phyloP scores from a whole-genome alignment of 495 filamentous ascomycete species.

The Penicillium tannophilum region DNA sequence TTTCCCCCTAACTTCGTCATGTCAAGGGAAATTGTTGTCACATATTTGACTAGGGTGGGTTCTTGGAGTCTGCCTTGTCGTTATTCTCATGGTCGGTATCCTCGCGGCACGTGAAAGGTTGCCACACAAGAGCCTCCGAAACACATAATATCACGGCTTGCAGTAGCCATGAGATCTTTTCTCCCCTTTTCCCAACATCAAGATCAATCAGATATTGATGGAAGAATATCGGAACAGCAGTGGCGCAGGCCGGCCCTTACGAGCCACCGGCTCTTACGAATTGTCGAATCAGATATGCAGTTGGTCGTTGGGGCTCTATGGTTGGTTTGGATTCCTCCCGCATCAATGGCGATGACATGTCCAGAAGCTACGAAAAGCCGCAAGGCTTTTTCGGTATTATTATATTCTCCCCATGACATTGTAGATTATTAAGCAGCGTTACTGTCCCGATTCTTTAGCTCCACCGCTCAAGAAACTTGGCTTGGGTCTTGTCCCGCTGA shows the following conservation, averaged over 20 bases:
- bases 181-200: neutral
- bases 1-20: neutral
- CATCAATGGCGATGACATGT: conserved; percentile 8
- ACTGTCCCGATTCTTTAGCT: conserved; percentile 2
- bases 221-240: neutral
- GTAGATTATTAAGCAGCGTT: conserved; percentile 1
- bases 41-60: neutral
- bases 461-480: conserved; percentile 40
- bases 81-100: neutral
- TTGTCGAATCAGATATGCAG: conserved; percentile 15
- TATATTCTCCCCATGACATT: too few relatives aligned
- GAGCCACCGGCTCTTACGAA: neutral
- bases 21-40: neutral
- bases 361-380: conserved; percentile 12
- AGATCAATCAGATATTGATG: too few relatives aligned
- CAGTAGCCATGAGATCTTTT: neutral
- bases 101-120: neutral
- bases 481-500: conserved; percentile 35
- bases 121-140: neutral
- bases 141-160: neutral
- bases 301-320: neutral
- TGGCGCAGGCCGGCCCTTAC: neutral
- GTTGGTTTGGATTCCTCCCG: conserved; percentile 1
- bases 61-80: neutral
- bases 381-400: neutral